Conservation (phyloP, 2,329 filamentous ascomycete species). For the Colletotrichum musae region DNA sequence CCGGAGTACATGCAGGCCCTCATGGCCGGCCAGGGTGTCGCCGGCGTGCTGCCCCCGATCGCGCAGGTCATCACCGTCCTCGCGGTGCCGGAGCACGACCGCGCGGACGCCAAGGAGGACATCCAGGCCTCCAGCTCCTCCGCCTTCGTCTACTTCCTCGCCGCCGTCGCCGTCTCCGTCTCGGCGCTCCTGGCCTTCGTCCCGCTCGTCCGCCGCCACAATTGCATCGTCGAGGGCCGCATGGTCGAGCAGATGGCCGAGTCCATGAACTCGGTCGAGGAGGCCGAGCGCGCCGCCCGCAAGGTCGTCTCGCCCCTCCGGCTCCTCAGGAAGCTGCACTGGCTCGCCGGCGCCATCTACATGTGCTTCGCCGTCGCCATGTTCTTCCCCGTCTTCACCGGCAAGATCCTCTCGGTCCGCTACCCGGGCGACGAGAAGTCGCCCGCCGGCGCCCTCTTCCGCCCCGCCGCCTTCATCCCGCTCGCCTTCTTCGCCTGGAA, state of each 20-base stretch:
- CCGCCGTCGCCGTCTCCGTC: conserved; percentile 83
- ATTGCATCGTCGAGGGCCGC: conserved; percentile 65
- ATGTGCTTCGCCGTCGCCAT: conserved; percentile 88
- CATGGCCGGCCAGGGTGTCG: conserved; percentile 94
- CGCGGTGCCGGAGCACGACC: conserved; percentile 63
- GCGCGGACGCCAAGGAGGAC: conserved; percentile 37
- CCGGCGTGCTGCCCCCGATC: conserved; percentile 89
- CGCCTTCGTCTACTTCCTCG: conserved; percentile 92
- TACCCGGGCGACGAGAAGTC: conserved; percentile 44
- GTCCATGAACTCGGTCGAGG: conserved; percentile 65
- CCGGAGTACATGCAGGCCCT: conserved; percentile 95
- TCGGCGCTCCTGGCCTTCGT: conserved; percentile 80
- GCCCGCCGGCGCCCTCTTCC: conserved; percentile 67
- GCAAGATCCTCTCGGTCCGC: conserved; percentile 68
- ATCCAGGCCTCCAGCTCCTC: conserved; percentile 69
- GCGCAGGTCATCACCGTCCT: conserved; percentile 90
- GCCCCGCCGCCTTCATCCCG: conserved; percentile 86
- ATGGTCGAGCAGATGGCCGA: conserved; percentile 64
- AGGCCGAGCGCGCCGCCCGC: conserved; percentile 65
- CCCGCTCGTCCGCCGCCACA: conserved; percentile 76
- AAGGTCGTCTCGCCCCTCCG: conserved; percentile 69
- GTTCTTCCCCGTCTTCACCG: conserved; percentile 95
- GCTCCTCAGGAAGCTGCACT: conserved; percentile 84
- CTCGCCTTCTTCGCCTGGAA: conserved; percentile 96
- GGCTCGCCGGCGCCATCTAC: conserved; percentile 83